Percentiles rank a stretch among this genome's conserved stretches.
Conservation (phyloP, 2,329 filamentous ascomycete species). For the Orbilia oligospora region DNA sequence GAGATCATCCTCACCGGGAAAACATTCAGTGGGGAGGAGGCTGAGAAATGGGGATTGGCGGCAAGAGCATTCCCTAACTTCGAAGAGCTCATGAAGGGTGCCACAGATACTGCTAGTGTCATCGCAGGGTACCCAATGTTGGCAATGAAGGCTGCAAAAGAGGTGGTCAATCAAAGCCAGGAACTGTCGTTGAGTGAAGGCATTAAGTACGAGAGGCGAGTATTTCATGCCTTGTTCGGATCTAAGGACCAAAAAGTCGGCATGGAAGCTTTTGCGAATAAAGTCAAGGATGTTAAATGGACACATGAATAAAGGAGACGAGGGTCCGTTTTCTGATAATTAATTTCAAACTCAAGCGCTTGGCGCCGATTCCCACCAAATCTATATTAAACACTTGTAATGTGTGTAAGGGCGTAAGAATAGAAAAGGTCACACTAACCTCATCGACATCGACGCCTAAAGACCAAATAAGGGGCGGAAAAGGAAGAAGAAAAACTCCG, state of each 20-base stretch:
- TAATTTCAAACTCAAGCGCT: not conserved
- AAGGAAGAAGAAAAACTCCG: constrained; percentile 26
- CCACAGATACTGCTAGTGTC: constrained; percentile 85
- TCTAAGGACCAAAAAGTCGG: constrained; percentile 97
- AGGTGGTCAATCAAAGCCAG: constrained; percentile 99
- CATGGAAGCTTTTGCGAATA: constrained; percentile 61
- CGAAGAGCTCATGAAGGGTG: constrained; percentile 84
- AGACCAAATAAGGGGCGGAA: too few species aligned
- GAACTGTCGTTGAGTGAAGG: constrained; percentile 88
- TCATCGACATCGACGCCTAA: constrained; percentile 10
- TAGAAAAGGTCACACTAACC: constrained; percentile 1
- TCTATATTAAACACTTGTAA: constrained; percentile 18
- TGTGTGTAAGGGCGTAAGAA: constrained; percentile 10
- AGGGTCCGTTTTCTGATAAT: not conserved
- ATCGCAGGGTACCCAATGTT: constrained; percentile 90
- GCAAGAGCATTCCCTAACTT: constrained; percentile 84
- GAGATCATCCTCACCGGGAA: constrained; percentile 89
- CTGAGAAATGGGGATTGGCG: constrained; percentile 90
- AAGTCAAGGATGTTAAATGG: constrained; percentile 53
- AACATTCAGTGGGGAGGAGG: constrained; percentile 85
- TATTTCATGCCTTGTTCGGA: constrained; percentile 94
- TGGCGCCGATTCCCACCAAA: not conserved
- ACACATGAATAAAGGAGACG: constrained; percentile 37
- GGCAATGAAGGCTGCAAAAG: constrained; percentile 91
- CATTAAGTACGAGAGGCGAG: constrained; percentile 91